A percentile compares a stretch with the other conserved stretches of the same genome.
Evolutionary conservation across 176 grass and related monocot genomes (phyloP).

Genomic region (bread wheat (Triticum aestivum)): DNA sequence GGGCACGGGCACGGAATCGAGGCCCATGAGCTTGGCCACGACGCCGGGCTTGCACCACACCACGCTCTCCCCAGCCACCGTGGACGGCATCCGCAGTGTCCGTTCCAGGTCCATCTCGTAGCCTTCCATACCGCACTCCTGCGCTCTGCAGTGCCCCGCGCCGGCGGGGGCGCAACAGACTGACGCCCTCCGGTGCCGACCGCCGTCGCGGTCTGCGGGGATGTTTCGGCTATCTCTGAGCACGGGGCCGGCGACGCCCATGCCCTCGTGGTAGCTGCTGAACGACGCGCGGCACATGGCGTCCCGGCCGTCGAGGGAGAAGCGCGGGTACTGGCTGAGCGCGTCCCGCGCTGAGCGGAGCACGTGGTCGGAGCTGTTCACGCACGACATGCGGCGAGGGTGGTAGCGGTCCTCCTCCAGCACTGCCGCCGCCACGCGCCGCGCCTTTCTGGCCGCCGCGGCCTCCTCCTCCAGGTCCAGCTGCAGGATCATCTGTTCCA

Average conservation of each 20-base stretch:
- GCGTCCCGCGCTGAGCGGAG: conserved; percentile 69
- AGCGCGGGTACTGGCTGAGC: conserved; percentile 85
- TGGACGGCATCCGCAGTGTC: conserved; percentile 65
- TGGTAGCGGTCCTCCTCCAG: neutral
- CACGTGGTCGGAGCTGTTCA: conserved; percentile 72
- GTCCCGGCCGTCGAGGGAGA: conserved; percentile 90
- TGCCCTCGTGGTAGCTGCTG: conserved; percentile 37
- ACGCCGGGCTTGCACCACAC: conserved; percentile 93
- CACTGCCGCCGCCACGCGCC: neutral
- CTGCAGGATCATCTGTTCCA: conserved; percentile 97
- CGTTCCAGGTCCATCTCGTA: conserved; percentile 71
- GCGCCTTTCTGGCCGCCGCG: conserved; percentile 45
- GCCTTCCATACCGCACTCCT: conserved; percentile 1
- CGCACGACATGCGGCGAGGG: conserved; percentile 83
- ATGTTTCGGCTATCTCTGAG: neutral
- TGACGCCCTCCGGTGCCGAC: conserved; percentile 2
- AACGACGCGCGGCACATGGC: conserved; percentile 89
- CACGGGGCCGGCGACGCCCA: neutral
- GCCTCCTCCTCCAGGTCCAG: conserved; percentile 82
- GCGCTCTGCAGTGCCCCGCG: conserved; percentile 25
- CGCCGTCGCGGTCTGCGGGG: neutral
- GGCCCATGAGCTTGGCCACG: conserved; percentile 88
- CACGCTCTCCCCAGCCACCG: conserved; percentile 70
- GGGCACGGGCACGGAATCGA: conserved; percentile 71
- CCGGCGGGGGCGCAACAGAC: conserved; percentile 28